Evolutionary conservation across 768 basidiomycete species (phyloP).

Genomic region (Boletus bicolor): DNA sequence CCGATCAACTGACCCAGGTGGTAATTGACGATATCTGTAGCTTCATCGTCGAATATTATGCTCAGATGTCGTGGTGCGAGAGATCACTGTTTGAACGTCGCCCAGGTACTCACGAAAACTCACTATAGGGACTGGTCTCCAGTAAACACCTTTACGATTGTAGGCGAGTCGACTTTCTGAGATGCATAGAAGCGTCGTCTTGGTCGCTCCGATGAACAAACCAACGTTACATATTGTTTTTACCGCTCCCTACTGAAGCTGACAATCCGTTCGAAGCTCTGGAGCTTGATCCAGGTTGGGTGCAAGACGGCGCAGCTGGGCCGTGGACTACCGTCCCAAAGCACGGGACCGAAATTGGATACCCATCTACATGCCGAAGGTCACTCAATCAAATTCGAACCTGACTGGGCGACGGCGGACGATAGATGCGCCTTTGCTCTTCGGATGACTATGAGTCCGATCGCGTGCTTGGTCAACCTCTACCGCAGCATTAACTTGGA

Average conservation of each 20-base stretch:
- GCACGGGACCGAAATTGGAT: constrained; percentile 59
- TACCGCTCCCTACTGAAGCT: not conserved
- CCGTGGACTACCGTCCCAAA: constrained; percentile 71
- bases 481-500: not conserved
- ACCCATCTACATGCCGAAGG: constrained; percentile 45
- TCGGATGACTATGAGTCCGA: not conserved
- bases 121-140: constrained; percentile 60
- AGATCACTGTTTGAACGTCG: not conserved
- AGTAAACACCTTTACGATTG: constrained; percentile 61
- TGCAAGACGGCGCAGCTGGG: constrained; percentile 49
- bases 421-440: not conserved
- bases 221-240: constrained; percentile 42
- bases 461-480: not conserved
- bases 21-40: constrained; percentile 69
- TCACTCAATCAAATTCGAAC: constrained; percentile 63
- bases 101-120: constrained; percentile 1
- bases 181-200: not conserved
- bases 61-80: constrained; percentile 67
- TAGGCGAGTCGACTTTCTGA: constrained; percentile 42
- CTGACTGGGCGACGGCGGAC: constrained; percentile 43
- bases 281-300: constrained; percentile 54
- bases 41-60: constrained; percentile 77
- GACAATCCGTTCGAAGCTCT: constrained; percentile 39
- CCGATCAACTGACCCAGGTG: constrained; percentile 40
- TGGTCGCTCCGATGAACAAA: constrained; percentile 32